These are phyloP conservation scores for Echinosphaeria canescens DNA, from an alignment of 2,329 filamentous ascomycete genomes.

Conservation along the genomic window DNA sequence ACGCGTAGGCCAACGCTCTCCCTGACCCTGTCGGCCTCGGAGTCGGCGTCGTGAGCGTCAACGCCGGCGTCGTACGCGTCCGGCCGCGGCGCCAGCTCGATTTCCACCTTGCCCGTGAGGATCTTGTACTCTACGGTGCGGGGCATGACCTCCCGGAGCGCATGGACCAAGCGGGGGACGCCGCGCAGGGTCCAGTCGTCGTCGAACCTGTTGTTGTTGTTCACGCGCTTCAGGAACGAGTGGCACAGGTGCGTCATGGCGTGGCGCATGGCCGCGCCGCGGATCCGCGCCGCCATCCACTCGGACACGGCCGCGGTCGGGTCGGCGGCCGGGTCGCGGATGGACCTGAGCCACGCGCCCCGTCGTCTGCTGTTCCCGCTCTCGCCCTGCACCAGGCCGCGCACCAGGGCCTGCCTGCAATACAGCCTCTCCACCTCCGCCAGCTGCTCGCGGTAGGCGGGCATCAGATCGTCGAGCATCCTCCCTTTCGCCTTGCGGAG, in stretches of 20 bases:
- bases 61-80: no score
- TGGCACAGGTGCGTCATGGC: constrained; percentile 1
- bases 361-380: no score
- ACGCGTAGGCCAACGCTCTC: no score
- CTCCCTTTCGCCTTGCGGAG: constrained; percentile 5
- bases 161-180: constrained; percentile 19
- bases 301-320: constrained; percentile 4
- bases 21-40: no score
- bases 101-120: constrained; percentile 14
- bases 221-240: constrained; percentile 3
- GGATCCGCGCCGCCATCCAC: neutral
- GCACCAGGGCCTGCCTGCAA: constrained; percentile 7
- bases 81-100: no score
- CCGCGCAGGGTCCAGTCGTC: constrained; percentile 5
- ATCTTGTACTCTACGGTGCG: constrained; percentile 13
- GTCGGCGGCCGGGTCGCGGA: no score
- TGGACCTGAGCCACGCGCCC: no score
- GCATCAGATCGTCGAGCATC: constrained; percentile 9
- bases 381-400: no score
- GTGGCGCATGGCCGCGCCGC: neutral
- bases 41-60: no score
- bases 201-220: neutral
- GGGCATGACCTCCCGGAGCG: constrained; percentile 23
- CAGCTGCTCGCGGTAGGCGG: constrained; percentile 8
- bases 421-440: constrained; percentile 5